Evolutionary conservation across 371 early-diverging fungal species (phyloP), one percentile per base, ranked within the genome.

Genomic region (Zopfochytrium polystomum): DNA sequence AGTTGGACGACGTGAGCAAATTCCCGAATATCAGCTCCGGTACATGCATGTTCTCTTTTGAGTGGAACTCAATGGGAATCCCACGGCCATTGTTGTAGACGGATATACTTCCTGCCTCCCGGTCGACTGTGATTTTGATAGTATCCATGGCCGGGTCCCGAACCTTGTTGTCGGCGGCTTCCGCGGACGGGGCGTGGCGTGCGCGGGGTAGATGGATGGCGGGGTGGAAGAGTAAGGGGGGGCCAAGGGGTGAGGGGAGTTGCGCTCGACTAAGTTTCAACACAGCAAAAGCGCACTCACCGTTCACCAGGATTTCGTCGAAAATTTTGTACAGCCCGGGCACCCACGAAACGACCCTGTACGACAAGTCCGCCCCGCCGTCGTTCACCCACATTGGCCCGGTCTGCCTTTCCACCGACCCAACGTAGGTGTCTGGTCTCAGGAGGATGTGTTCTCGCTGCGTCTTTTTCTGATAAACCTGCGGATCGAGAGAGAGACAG

Each of bases 11-110:
- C 0, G 99, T 99, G 48, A 99, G 77, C 26, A 99, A 78, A 68
- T 99, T 98, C 0, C 99, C 99, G 82, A 99, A 99, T 55, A 99
- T 99, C 52, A 99, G 84, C 68, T 99, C 99, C 1, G 99, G 99
- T 0, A 99, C 98, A 68, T 96, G 99, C 20, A 96, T 86, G 11
- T 89, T 80, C 69, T 99, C 98, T 52, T 90, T 85, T 52, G 88
- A 82, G 70, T 99, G 99, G n/a, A 97, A 87, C 54, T 93, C 88
- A 35, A 99, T 82, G 0, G 99, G 99, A 62, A 99, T 99, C 38
- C 99, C 99, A 53, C 84, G 79, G 52, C 99, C 99, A 68, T 99
- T 93, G 76, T 99, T 99, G 59, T 85, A 85, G 27, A 99, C 89
- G 7, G 93, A 92, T 43, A 99, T 96, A 18, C 66, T 58, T 60